These are phyloP conservation scores for Beauveria sp. DNA, from an alignment of 2,329 filamentous ascomycete genomes.

Conservation along the genomic window DNA sequence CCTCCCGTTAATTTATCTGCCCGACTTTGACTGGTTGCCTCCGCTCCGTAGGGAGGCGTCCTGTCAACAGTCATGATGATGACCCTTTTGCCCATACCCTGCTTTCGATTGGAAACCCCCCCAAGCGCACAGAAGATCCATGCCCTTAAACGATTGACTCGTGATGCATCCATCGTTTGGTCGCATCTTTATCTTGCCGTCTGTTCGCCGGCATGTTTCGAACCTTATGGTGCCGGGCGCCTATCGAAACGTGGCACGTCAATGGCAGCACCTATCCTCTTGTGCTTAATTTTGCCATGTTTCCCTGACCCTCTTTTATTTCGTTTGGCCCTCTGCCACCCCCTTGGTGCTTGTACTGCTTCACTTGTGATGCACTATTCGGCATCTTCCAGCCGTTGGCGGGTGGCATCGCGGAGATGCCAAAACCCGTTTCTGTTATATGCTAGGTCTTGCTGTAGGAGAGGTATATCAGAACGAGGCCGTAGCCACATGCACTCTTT, in stretches of 20 bases:
- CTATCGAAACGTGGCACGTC: not conserved
- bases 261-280: not conserved
- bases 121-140: not conserved
- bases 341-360: constrained; percentile 5
- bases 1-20: not conserved
- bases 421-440: not conserved
- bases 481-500: not conserved
- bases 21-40: not conserved
- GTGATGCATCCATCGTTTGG: not conserved
- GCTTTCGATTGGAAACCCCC: not conserved
- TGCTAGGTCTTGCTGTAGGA: not conserved
- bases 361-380: constrained; percentile 2
- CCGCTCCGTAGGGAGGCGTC: not conserved
- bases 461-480: not conserved
- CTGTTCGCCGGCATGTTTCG: constrained; percentile 2
- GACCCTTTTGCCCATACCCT: not conserved
- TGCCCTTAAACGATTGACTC: no score
- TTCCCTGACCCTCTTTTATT: not conserved
- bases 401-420: not conserved
- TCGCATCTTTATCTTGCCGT: not conserved
- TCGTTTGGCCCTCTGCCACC: constrained; percentile 1
- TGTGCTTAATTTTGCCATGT: constrained; percentile 2
- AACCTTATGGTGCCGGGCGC: not conserved
- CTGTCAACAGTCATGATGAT: not conserved
- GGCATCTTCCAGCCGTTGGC: constrained; percentile 9